Base-by-base conservation (phyloP, 73 alveolate genomes). In the Paramecium sexaurelia region DNA sequence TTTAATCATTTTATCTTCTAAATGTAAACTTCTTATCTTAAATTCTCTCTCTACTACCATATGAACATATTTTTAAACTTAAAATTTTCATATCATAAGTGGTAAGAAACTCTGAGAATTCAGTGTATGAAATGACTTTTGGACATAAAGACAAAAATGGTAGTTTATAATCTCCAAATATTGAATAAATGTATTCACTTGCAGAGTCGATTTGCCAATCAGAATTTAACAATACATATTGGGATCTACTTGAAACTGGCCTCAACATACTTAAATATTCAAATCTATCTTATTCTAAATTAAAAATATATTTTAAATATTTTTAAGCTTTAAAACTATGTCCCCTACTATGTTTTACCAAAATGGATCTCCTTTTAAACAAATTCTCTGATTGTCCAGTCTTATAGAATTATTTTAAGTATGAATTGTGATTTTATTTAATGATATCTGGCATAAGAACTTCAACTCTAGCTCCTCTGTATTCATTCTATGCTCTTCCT, bases 211-310 rank as follows among this genome's bases (percentile, higher is more conserved):
- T 61, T 29, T 61, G 47, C 83, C 83, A 61, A 26, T 29, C 11
- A 9, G 83, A 61, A 61, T 61, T 61, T 11, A 61, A 61, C 6
- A 61, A 9, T 1, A 61, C 26, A 29, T 61, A 61, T 61, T 61
- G 26, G 11, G 83, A 61, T 61, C 83, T 26, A 61, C 83, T 61
- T 61, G 83, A 61, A 2, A 61, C 83, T 13, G 43, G 20, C 26
- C 83, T 24, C 83, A 61, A 11, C 83, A 61, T 61, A 61, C 83
- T 61, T 6, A 61, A 29, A 61, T 61, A 61, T 27, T 61, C 83
- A 61, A 61, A 61, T 61, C 83, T 61, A 11, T 32, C 17, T 29
- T 61, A 61, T 61, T 61, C 39, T 32, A 61, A 32, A 61, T 61
- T 61, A 61, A 61, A 61, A 3, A 61, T 7, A 3, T 61, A 61